Evolutionary conservation across 805 yeast species (phyloP), one percentile per base, ranked within the genome.

Genomic region (Ogataea thermomethanolica): DNA sequence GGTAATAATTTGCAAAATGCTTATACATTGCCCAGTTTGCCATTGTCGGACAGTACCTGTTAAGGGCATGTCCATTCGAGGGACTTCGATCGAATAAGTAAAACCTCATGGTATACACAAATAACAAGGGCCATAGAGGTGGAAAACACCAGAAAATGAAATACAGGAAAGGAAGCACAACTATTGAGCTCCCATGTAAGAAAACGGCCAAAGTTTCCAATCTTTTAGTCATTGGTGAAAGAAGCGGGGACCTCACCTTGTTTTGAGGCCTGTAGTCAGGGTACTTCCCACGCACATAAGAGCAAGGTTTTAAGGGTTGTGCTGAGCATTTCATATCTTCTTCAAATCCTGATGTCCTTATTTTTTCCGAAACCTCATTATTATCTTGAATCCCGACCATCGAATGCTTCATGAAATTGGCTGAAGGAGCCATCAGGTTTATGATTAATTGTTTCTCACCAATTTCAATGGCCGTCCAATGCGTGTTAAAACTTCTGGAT

Each of bases 1-100:
- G 98, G 64, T 84, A 93, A 62, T 88, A 93, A 33, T 71, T 66
- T 32, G 81, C 80, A 58, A 84, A 89, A 62, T 79, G 74, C 45
- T 70, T 76, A 88, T 93, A 91, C 13, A 85, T 48, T 7, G 64
- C 53, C 25, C 77, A 54, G 23, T 74, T 70, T 46, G 87, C 73
- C 56, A 86, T 67, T 67, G 74, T 69, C 1, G 63, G 59, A 3
- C 84, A 79, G 30, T 72, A 68, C 27, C 95, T 63, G 37, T 72
- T 62, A 1, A 74, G 71, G 0, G 79, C 83, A 12, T 74, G 70
- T 1, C 98, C 98, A 50, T 83, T 81, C 9, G 80, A 75, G 0
- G 89, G 86, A 1, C 95, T 74, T 46, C 76, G 77, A 61, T 83
- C 88, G 11, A 68, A 44, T 12, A 66, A 28, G 51, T 78, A 75